Conservation (phyloP, 2,329 filamentous ascomycete genomes). For the Aurifilum marmelostoma region DNA sequence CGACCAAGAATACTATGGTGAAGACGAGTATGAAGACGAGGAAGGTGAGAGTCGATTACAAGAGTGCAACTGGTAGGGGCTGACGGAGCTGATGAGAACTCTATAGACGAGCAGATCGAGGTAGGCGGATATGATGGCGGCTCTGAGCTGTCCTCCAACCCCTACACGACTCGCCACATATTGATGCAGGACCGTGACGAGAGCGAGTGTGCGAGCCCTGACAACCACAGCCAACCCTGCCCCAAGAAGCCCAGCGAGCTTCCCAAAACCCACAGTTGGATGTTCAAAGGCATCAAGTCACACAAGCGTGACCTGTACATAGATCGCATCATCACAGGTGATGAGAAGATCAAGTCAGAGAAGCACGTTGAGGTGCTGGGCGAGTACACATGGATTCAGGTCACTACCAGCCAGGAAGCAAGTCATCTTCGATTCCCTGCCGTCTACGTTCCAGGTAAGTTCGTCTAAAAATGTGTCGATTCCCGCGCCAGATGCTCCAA, state of each 20-base stretch:
- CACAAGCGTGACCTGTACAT: constrained; percentile 18
- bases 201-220: neutral
- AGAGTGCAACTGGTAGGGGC: no score
- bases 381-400: constrained; percentile 27
- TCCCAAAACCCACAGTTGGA: constrained; percentile 16
- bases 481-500: no score
- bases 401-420: constrained; percentile 20
- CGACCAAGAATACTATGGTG: neutral
- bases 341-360: neutral
- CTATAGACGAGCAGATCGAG: neutral
- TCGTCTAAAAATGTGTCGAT: no score
- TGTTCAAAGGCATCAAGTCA: constrained; percentile 21
- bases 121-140: neutral
- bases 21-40: neutral
- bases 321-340: neutral
- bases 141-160: neutral
- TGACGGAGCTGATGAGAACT: neutral
- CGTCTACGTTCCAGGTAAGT: constrained; percentile 24
- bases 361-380: constrained; percentile 16
- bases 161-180: neutral
- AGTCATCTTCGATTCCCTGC: constrained; percentile 11
- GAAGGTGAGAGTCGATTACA: neutral
- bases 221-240: neutral
- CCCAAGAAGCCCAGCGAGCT: neutral
- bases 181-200: no score